phyloP scores from a whole-genome alignment of 2,329 filamentous ascomycete species.

The Monosporascus sp. region DNA sequence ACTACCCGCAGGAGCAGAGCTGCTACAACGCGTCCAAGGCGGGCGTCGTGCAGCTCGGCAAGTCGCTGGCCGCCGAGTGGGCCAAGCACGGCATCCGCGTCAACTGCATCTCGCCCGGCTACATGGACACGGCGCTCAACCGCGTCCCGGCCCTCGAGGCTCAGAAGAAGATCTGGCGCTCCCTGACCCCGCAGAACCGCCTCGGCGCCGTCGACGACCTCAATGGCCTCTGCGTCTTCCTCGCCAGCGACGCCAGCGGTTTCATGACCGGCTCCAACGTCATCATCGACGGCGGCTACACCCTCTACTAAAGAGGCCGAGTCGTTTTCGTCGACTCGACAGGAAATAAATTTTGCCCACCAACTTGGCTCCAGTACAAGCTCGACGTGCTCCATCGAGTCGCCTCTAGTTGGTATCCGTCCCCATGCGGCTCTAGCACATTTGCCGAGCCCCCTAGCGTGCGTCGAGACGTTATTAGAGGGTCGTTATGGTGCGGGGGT shows the following conservation, averaged over 20 bases:
- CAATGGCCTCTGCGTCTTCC: constrained; percentile 71
- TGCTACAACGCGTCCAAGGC: constrained; percentile 85
- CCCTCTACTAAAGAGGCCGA: constrained; percentile 44
- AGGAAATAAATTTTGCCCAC: too few relatives aligned
- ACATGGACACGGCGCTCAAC: constrained; percentile 83
- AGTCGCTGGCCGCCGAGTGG: constrained; percentile 80
- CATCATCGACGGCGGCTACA: constrained; percentile 67
- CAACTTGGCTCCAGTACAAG: too few relatives aligned
- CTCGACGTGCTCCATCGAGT: too few relatives aligned
- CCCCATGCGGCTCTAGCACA: too few relatives aligned
- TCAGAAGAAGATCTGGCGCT: constrained; percentile 78
- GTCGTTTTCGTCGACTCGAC: too few relatives aligned
- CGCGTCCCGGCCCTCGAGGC: constrained; percentile 71
- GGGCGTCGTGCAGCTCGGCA: constrained; percentile 71
- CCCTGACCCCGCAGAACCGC: constrained; percentile 66
- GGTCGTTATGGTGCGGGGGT: too few relatives aligned
- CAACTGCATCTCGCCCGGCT: constrained; percentile 79
- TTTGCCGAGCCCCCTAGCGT: too few relatives aligned
- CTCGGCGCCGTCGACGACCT: constrained; percentile 70
- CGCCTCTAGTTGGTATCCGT: too few relatives aligned
- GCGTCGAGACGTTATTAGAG: too few relatives aligned
- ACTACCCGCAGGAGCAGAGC: constrained; percentile 78
- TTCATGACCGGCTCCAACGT: constrained; percentile 78
- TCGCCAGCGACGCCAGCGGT: constrained; percentile 64
- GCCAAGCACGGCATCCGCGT: constrained; percentile 75